Conservation (phyloP, 2,329 filamentous ascomycete species). For the Zarea fungicola region DNA sequence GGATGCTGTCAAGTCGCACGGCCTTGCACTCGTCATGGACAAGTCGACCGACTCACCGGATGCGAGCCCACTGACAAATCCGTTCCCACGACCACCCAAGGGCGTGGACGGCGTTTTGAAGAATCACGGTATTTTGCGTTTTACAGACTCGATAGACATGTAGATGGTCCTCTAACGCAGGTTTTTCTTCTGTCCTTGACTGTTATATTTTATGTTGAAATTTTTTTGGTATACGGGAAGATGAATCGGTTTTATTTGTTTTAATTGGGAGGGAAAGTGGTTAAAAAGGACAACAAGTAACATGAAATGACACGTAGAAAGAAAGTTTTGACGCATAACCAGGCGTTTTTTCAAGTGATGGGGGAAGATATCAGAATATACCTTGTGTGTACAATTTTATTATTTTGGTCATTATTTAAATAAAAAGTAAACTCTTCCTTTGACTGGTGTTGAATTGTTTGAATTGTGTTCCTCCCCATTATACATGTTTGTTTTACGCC, state of each 20-base stretch:
- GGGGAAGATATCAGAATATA: slow-evolving; percentile 12
- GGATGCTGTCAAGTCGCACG: slow-evolving; percentile 90
- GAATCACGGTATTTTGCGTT: slow-evolving; percentile 80
- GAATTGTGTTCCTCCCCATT: slow-evolving; percentile 1
- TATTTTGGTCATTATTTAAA: too few species aligned
- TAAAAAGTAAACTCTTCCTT: too few species aligned
- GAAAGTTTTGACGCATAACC: slow-evolving; percentile 1
- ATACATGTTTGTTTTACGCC: slow-evolving; percentile 36
- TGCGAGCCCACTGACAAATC: slow-evolving; percentile 37
- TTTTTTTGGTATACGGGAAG: slow-evolving; percentile 3
- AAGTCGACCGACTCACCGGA: slow-evolving; percentile 58
- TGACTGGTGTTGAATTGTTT: neutral
- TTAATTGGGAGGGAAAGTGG: neutral
- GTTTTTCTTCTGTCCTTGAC: neutral
- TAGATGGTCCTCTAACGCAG: neutral
- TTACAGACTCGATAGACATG: slow-evolving; percentile 81
- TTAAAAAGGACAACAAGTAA: neutral
- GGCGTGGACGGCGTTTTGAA: slow-evolving; percentile 85
- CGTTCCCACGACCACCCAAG: slow-evolving; percentile 61
- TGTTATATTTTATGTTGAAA: neutral
- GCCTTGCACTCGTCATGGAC: slow-evolving; percentile 86
- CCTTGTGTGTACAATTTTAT: slow-evolving; percentile 5
- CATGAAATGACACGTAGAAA: slow-evolving; percentile 7
- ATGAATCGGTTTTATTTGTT: neutral
- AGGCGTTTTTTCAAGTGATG: slow-evolving; percentile 9